A percentile compares a stretch with the other conserved stretches of the same genome.
Evolutionary conservation across 2,329 filamentous ascomycete species (phyloP).

Genomic region (Trichoderma atroviride): DNA sequence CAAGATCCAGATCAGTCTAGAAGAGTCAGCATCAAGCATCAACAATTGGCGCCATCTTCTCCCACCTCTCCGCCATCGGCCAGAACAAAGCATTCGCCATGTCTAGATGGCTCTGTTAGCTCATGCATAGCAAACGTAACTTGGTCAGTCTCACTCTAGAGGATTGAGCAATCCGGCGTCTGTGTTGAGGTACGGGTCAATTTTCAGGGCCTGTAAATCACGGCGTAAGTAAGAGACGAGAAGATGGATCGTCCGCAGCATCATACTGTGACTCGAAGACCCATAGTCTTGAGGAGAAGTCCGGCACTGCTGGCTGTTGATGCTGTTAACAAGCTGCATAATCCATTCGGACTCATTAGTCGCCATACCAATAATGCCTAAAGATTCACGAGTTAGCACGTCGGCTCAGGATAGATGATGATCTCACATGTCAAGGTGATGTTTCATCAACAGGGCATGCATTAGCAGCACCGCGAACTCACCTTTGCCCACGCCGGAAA

Average conservation of each 20-base stretch:
- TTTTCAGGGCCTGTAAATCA: constrained; percentile 32
- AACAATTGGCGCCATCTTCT: background rate
- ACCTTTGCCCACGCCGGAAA: constrained; percentile 47
- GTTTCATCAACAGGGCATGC: background rate
- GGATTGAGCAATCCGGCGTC: constrained; percentile 39
- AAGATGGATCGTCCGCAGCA: background rate
- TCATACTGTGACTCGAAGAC: constrained; percentile 34
- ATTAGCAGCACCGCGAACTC: background rate
- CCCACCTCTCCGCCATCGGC: constrained; percentile 67
- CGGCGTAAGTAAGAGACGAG: background rate
- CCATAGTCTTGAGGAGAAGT: constrained; percentile 45
- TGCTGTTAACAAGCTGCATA: background rate
- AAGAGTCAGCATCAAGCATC: background rate
- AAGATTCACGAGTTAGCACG: background rate
- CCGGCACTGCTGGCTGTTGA: constrained; percentile 63
- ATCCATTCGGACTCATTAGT: background rate
- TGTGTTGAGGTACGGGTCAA: constrained; percentile 54
- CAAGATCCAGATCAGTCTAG: constrained; percentile 53
- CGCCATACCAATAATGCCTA: constrained; percentile 31
- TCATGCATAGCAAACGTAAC: background rate
- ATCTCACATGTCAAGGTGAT: background rate
- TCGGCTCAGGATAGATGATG: background rate
- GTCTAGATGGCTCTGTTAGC: constrained; percentile 50
- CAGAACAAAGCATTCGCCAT: constrained; percentile 88
- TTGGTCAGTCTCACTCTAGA: constrained; percentile 36